phyloP scores from a whole-genome alignment of 371 early-diverging fungal genomes.

The Rhizomucor miehei region DNA sequence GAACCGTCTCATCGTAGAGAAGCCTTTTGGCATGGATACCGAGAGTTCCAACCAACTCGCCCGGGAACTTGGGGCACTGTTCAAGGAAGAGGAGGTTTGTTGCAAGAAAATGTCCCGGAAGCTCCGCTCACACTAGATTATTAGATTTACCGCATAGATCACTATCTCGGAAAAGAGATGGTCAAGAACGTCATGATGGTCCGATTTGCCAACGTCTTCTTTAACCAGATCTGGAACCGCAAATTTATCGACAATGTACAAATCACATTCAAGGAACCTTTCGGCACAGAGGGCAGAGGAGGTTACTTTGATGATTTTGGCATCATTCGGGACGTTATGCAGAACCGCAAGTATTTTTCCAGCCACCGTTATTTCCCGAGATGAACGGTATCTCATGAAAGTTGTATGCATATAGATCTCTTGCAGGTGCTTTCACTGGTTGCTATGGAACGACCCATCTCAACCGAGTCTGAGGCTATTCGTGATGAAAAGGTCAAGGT shows the following conservation, averaged over 20 bases:
- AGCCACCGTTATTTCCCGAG: not conserved
- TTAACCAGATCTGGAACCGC: constrained; percentile 92
- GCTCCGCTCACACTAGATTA: not conserved
- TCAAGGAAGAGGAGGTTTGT: constrained; percentile 75
- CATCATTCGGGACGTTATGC: constrained; percentile 99
- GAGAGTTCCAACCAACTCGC: constrained; percentile 73
- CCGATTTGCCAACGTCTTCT: constrained; percentile 93
- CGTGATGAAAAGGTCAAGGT: constrained; percentile 94
- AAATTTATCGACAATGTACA: constrained; percentile 90
- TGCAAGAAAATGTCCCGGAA: not conserved
- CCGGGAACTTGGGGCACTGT: constrained; percentile 67
- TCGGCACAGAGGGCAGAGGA: constrained; percentile 98
- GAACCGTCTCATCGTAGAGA: constrained; percentile 91
- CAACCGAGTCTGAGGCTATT: constrained; percentile 84
- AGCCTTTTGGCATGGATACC: constrained; percentile 97
- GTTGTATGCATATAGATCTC: constrained; percentile 47
- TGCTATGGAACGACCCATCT: constrained; percentile 90
- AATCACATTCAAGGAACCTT: constrained; percentile 97
- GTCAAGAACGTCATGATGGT: constrained; percentile 96
- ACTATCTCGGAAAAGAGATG: constrained; percentile 99
- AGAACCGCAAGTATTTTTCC: constrained; percentile 73
- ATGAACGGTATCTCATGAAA: not conserved
- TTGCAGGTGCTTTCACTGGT: constrained; percentile 88
- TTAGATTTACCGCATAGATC: constrained; percentile 97
- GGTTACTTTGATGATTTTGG: constrained; percentile 99